Evolutionary conservation across 176 grass and related monocot species (phyloP), one percentile per base, ranked within the genome.

Genomic region (Phoenix dactylifera): DNA sequence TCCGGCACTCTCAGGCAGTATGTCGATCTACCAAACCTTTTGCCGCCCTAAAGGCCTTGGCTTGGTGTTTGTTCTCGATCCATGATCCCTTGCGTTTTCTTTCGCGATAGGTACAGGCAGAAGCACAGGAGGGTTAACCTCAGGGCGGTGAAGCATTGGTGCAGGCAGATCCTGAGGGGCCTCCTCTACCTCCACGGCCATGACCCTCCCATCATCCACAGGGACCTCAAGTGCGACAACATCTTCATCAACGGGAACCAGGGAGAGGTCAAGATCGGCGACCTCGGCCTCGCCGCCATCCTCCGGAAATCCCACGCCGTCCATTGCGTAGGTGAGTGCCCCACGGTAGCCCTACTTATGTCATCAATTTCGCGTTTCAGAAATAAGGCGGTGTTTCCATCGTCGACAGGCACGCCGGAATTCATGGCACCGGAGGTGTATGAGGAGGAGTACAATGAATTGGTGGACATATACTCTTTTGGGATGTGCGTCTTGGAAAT

Each of bases 341-440:
- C 5, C 4, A 30, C 6, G 5, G 5, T 44, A 12, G 35, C 35
- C 35, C 7, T 44, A 5, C 1, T 44, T 12, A 12, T 12, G 1
- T 44, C 35, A 39, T 39, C 35, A 12, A 12, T 20, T 20, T 20
- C 20, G 20, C 20, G 20, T 20, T 20, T 20, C 20, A 20, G 20
- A 20, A 20, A 20, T 20, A 20, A 20, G 20, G 20, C 20, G 20
- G 20, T 20, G 20, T 20, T 20, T 20, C 20, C 20, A 20, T 20
- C 20, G 20, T 20, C 32, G 4, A 55, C 52, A 80, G 92, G 93
- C 52, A 98, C 93, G 0, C 93, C 93, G 0, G 93, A 98, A 76
- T 98, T 98, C 81, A 98, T 98, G 93, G 93, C 93, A 7, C 93
- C 93, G 0, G 93, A 98, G 87, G 93, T 98, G 55, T 98, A 98